Evolutionary conservation across 2,329 filamentous ascomycete species (phyloP), one percentile per base, ranked within the genome.

Genomic region (Aspergillus glaucus): DNA sequence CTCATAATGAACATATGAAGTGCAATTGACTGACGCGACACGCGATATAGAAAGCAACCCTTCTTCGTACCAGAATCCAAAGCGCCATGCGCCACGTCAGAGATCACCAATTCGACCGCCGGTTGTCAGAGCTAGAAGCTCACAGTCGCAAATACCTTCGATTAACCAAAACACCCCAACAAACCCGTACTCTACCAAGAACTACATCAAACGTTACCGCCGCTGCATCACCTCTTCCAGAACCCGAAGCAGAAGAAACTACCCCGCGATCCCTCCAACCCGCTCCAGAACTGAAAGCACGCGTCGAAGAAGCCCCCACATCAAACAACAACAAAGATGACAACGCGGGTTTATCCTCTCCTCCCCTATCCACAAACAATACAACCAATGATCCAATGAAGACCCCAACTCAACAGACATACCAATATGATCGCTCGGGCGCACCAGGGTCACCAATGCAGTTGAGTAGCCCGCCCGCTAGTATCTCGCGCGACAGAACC

Each of bases 61-160:
- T 71, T 9, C 67, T 71, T 43, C 65, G 63, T 45, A 64, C 48
- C 50, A 63, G 63, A 51, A 59, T 72, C 45, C 69, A 69, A 56
- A 64, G 58, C 37, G 70, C 70, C 43, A 70, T 71, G 68, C 68
- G 65, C 41, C 65, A 61, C 46, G 63, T 70, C 39, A 58, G 60
- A 50, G 58, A 66, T 49, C 59, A 67, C 47, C 63, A 70, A 49
- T 63, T 72, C 44, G 69, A 72, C 49, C 67, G 66, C 15, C 62
- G 68, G 14, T 49, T 72, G 26, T 70, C 67, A 17, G 67, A 68
- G n/a, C 60, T 71, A 19, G 68, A 72, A 55, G 67, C 62, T 34
- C 65, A 69, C 51, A 67, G 66, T 41, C 66, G 64, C 43, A 69
- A 68, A 55, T 58, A 55, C 17, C 61, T 61, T 19, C 54, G 65